Base-by-base conservation (phyloP, 495 filamentous ascomycete species). In the Platismatia glauca region DNA sequence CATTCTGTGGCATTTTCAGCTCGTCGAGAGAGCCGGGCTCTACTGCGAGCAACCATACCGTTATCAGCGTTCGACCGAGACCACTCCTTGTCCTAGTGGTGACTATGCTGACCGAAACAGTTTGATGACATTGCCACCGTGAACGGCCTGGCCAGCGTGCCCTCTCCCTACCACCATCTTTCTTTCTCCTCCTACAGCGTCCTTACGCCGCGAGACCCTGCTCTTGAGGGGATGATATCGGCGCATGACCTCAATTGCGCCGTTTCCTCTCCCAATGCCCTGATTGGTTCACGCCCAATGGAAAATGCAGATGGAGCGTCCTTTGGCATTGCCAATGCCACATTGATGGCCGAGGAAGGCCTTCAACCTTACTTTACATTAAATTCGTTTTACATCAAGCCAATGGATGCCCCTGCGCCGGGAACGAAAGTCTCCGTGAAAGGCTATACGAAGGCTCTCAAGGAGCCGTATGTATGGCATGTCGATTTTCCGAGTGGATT, bases 241-340 rank as follows among this genome's bases (percentile, higher is more conserved):
- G 58, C 58, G 2, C 9, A 60, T 3, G 68, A 70, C 35, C 39
- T 44, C 37, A 70, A 69, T 48, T 71, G 72, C 43, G 71, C 71
- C 7, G 60, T 57, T 37, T 70, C 67, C 20, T 24, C 57, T 8
- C 73, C 73, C 15, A 75, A 75, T 59, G 67, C 73, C 7, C 69
- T 75, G 6, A 62, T 74, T 31, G 70, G 70, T 4, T 71, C 71
- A 8, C 64, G 70, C n/a, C 63, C 59, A 37, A 63, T 44, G 16
- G 64, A 68, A 16, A 53, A 61, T 2, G 64, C 60, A 31, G 20
- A 53, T 0, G 60, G 63, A 11, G 67, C 66, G 12, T 60, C 50
- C 22, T 72, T 72, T 46, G 59, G 66, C 35, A 46, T 68, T 33
- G 22, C 24, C 22, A 64, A 68, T 48, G 38, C 50, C 20, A 56